Evolutionary conservation across 2,329 filamentous ascomycete species (phyloP).

Genomic region (Fusarium euwallaceae): DNA sequence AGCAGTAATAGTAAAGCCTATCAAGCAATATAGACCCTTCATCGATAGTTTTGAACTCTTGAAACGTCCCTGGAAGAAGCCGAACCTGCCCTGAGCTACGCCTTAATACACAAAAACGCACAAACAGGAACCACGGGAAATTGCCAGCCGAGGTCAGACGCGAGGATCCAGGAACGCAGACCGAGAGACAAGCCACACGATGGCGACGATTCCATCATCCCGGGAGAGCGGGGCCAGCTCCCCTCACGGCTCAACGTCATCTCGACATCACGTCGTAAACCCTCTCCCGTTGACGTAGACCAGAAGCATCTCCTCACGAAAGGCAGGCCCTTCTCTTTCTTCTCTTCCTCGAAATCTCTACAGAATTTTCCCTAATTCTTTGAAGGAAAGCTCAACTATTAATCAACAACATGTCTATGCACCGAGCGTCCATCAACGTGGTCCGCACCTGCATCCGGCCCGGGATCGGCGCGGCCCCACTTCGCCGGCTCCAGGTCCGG

Average conservation of each 20-base stretch:
- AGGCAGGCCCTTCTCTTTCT: neutral
- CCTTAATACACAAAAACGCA: neutral
- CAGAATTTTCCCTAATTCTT: neutral
- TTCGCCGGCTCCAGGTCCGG: constrained; percentile 15
- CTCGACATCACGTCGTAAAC: constrained; percentile 11
- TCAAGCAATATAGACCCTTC: neutral
- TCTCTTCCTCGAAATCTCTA: neutral
- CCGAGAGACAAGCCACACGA: neutral
- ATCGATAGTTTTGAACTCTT: neutral
- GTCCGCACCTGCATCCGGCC: constrained; percentile 11
- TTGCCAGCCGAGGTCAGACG: neutral
- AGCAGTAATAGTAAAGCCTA: neutral
- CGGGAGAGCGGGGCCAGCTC: neutral
- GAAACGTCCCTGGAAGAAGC: neutral
- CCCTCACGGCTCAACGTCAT: constrained; percentile 7
- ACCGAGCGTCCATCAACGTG: neutral
- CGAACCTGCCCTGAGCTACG: neutral
- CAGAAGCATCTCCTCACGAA: neutral
- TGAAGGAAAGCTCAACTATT: neutral
- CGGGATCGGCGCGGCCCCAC: constrained; percentile 7
- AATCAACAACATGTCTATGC: constrained; percentile 2
- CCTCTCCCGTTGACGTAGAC: neutral
- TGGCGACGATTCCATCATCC: neutral
- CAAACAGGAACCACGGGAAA: neutral
- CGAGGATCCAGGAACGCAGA: neutral